These are phyloP conservation scores for Linnemannia hyalina DNA, from an alignment of 192 early-diverging fungal species.

Conservation along the genomic window DNA sequence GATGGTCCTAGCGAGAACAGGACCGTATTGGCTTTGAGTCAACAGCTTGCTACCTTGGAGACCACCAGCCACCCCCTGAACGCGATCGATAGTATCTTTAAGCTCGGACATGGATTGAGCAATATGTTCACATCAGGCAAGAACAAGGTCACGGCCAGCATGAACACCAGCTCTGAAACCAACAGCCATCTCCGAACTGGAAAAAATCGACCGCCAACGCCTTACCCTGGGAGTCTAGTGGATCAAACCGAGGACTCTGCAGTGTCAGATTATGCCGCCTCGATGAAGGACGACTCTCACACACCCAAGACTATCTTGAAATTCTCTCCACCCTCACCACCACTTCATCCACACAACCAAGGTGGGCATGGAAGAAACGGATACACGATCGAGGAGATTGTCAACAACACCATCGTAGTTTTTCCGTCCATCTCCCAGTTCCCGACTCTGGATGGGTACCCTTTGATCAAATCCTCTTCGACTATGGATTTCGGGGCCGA, in stretches of 20 bases:
- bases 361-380: neutral
- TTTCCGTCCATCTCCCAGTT: constrained; percentile 13
- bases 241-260: neutral
- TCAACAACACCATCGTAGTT: neutral
- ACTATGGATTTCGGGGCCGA: neutral
- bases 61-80: neutral
- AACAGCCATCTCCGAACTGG: neutral
- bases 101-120: constrained; percentile 14
- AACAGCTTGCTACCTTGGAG: neutral
- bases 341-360: too few relatives aligned
- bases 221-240: constrained; percentile 19
- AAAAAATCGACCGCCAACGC: constrained; percentile 27
- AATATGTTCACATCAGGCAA: neutral
- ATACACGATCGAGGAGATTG: neutral
- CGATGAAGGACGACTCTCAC: neutral
- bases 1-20: neutral
- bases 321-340: neutral
- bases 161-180: neutral
- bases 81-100: constrained; percentile 30
- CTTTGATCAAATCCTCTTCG: constrained; percentile 30
- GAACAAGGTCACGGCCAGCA: neutral
- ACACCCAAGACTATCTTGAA: neutral
- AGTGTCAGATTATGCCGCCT: neutral
- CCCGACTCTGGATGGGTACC: constrained; percentile 41
- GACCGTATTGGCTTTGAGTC: neutral